Conservation (phyloP, 2,329 filamentous ascomycete genomes). For the Calonectria pseudoturangicola region DNA sequence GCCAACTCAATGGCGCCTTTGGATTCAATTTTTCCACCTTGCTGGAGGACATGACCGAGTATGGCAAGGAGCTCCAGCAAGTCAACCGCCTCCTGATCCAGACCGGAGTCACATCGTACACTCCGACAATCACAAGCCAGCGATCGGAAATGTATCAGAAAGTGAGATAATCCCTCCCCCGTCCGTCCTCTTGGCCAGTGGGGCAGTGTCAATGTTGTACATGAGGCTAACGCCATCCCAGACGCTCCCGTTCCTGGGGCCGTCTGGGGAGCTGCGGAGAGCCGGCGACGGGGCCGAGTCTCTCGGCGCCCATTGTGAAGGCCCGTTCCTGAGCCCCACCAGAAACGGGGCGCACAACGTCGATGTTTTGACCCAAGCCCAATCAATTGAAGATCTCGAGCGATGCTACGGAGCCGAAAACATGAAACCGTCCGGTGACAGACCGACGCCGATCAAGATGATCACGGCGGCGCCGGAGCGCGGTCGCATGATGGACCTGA, state of each 20-base stretch:
- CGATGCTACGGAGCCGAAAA: conserved; percentile 84
- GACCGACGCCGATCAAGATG: conserved; percentile 78
- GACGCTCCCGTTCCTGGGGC: conserved; percentile 85
- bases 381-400: conserved; percentile 79
- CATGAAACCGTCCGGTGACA: conserved; percentile 65
- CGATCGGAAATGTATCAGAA: conserved; percentile 87
- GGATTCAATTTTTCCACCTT: conserved; percentile 93
- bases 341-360: conserved; percentile 92
- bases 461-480: conserved; percentile 91
- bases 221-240: conserved; percentile 57
- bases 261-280: conserved; percentile 76
- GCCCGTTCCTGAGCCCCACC: conserved; percentile 87
- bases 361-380: conserved; percentile 80
- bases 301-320: conserved; percentile 92
- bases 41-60: conserved; percentile 80
- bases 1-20: conserved; percentile 93
- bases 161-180: conserved; percentile 61
- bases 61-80: conserved; percentile 81
- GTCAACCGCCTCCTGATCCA: conserved; percentile 83
- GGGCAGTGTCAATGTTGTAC: conserved; percentile 37
- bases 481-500: conserved; percentile 80
- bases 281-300: conserved; percentile 86
- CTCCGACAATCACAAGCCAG: conserved; percentile 90
- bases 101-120: conserved; percentile 91
- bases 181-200: conserved; percentile 33